phyloP scores from a whole-genome alignment of 2,329 filamentous ascomycete species.

The Paraphaeosphaeria sporulosa region DNA sequence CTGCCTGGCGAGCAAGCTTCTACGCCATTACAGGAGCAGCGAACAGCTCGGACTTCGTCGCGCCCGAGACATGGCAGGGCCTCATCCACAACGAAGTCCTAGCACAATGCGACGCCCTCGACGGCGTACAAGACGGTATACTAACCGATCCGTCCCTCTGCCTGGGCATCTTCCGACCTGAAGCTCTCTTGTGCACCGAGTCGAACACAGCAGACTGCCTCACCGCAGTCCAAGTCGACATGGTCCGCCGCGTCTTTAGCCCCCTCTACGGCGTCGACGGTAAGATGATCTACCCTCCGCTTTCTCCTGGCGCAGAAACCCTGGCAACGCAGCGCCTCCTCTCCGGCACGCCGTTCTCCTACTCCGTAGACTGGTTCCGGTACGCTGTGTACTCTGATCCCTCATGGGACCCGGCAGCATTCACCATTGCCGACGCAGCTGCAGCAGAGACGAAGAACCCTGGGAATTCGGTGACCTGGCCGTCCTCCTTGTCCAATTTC shows the following conservation, averaged over 20 bases:
- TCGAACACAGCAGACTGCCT: constrained; percentile 50
- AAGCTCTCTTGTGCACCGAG: constrained; percentile 44
- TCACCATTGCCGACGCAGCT: constrained; percentile 27
- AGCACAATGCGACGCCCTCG: constrained; percentile 58
- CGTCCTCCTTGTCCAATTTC: constrained; percentile 41
- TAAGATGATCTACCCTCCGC: constrained; percentile 56
- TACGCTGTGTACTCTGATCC: constrained; percentile 54
- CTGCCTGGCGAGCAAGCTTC: constrained; percentile 40
- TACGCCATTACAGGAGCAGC: constrained; percentile 36
- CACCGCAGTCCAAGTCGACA: constrained; percentile 50
- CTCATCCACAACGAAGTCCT: constrained; percentile 55
- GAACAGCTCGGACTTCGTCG: constrained; percentile 33
- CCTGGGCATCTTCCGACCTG: constrained; percentile 48
- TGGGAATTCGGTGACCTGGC: constrained; percentile 47
- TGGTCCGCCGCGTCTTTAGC: constrained; percentile 53
- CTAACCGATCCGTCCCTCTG: constrained; percentile 53
- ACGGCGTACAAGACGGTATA: constrained; percentile 58
- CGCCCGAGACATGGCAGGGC: constrained; percentile 29
- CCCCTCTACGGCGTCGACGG: constrained; percentile 53
- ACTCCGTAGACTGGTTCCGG: constrained; percentile 54
- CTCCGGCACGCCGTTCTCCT: constrained; percentile 46
- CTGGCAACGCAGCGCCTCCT: constrained; percentile 48
- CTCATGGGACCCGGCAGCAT: constrained; percentile 31
- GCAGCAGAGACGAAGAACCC: constrained; percentile 47
- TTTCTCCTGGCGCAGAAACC: constrained; percentile 57